Base-by-base conservation (phyloP, 176 grass and related monocot species). In the Melocanna baccifera region DNA sequence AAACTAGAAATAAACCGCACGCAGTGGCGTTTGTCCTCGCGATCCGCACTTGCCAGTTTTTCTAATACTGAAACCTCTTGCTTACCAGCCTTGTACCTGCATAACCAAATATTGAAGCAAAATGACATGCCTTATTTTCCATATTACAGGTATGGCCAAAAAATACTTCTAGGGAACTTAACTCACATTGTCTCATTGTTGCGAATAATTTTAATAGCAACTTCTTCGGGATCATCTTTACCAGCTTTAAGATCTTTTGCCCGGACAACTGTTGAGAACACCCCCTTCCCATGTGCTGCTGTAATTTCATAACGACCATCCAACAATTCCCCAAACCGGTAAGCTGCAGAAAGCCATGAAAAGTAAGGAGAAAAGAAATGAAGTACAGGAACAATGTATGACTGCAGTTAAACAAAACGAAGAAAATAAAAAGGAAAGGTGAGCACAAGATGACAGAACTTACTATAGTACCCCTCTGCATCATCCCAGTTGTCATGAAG, bases 401-500 rank as follows among this genome's bases (percentile, higher is more conserved):
- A 25, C 14, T 5, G 7, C 51, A 94, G 45, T 73, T 82, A 69
- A 61, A 53, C 61, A 81, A 71, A 84, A 76, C 36, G 20, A 73
- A 56, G 5, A 37, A 86, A 73, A 42, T 41, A 53, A 72, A 43
- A 64, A 57, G 48, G 10, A 37, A 55, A 89, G 6, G 26, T 68
- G 47, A 30, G 4, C 59, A 29, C n/a, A 80, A 86, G 56, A 85
- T 77, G 20, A 79, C n/a, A 72, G 14, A 69, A 92, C 93, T 92
- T 88, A 99, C 93, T 89, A 80, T 99, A 99, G 80, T 99, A 99
- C 37, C 97, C 97, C 53, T 99, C 97, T 68, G 97, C 89, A 91
- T 99, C 97, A 86, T 99, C 97, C 97, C 97, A 99, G 80, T 99
- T 99, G 75, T 99, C 97, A 89, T 96, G 84, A 74, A 99, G 86